Percentiles rank a stretch among this genome's conserved stretches.
These are phyloP conservation scores for Camillea tinctor DNA, from an alignment of 2,329 filamentous ascomycete species.

Conservation along the genomic window DNA sequence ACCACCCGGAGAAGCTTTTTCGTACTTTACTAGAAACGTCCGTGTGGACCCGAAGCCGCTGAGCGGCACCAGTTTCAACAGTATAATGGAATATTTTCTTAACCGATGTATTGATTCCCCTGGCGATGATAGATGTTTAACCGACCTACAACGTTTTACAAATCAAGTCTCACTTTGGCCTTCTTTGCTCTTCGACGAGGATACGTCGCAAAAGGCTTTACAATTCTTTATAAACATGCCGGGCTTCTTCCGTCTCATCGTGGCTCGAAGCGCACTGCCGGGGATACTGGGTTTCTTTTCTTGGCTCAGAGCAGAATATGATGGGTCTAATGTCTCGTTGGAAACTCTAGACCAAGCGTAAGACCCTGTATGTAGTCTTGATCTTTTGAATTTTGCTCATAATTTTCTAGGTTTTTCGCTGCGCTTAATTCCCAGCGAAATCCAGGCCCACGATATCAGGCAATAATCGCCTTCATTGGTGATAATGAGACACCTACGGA, in stretches of 20 bases:
- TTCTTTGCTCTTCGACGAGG: neutral
- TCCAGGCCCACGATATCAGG: slow-evolving; percentile 6
- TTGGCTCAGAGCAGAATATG: slow-evolving; percentile 8
- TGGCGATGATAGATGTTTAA: neutral
- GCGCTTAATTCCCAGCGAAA: slow-evolving; percentile 3
- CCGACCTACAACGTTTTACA: neutral
- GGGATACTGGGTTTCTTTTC: slow-evolving; percentile 3
- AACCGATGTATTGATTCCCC: neutral
- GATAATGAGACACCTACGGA: slow-evolving; percentile 7
- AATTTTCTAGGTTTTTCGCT: slow-evolving; percentile 5
- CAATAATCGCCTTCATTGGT: slow-evolving; percentile 8
- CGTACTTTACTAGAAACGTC: neutral
- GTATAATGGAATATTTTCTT: neutral
- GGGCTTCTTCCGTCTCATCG: neutral
- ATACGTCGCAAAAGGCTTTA: neutral
- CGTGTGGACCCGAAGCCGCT: neutral
- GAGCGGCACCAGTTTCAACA: neutral
- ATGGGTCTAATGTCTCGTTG: slow-evolving; percentile 2
- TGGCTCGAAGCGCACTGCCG: neutral
- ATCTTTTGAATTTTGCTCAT: slow-evolving; percentile 1
- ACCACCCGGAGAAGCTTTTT: slow-evolving; percentile 7
- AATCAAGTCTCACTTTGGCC: neutral
- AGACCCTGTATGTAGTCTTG: neutral
- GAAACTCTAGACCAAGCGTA: slow-evolving; percentile 7
- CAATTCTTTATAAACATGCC: neutral